Evolutionary conservation across 108 stramenopile species (phyloP).

Genomic region (Nitzschia sp.): DNA sequence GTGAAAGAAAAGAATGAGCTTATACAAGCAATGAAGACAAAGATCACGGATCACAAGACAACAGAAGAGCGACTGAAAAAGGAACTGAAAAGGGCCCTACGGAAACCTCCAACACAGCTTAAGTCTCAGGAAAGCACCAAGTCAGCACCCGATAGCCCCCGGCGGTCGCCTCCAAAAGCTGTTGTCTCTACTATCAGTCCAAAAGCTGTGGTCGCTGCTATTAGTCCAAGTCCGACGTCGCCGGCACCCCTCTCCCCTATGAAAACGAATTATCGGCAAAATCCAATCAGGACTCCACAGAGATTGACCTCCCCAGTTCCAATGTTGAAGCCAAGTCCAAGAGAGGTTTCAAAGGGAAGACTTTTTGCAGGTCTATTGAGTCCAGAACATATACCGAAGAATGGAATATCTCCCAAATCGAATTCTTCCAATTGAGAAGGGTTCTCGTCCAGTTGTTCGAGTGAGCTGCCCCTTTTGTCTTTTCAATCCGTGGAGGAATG

Average conservation of each 20-base stretch:
- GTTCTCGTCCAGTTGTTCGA: neutral
- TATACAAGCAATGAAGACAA: constrained; percentile 23
- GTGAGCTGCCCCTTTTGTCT: neutral
- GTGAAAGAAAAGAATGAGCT: constrained; percentile 41
- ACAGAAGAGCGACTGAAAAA: constrained; percentile 30
- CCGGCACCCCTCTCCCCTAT: constrained; percentile 6
- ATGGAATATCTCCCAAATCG: neutral
- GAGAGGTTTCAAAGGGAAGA: neutral
- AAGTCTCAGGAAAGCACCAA: neutral
- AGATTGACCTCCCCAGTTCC: neutral
- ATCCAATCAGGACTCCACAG: neutral
- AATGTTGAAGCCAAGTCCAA: neutral
- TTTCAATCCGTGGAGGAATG: neutral
- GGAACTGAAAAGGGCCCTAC: constrained; percentile 35
- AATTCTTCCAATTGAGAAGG: neutral
- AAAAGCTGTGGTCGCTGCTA: neutral
- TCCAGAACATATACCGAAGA: neutral
- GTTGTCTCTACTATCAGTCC: neutral
- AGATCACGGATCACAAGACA: constrained; percentile 27
- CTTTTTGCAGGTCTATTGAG: neutral
- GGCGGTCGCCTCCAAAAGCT: neutral
- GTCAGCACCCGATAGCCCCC: neutral
- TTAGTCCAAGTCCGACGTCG: constrained; percentile 5
- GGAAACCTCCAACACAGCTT: neutral
- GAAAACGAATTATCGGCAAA: neutral